A percentile compares a stretch with the other conserved stretches of the same genome.
These are phyloP conservation scores for Ogataea henricii DNA, from an alignment of 805 yeast species.

Conservation along the genomic window DNA sequence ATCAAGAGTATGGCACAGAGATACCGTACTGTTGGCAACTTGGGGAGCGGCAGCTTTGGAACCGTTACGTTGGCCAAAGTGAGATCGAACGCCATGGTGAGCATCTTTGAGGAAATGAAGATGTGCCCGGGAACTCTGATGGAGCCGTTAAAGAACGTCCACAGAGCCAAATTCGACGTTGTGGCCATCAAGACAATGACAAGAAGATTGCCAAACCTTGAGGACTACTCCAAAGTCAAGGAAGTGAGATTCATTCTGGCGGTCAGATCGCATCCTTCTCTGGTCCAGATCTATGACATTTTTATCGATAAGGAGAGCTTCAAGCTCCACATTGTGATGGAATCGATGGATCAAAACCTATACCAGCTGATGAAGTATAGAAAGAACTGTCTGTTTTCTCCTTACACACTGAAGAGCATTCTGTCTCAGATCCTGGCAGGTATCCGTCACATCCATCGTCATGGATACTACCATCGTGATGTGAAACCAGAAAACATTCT, in stretches of 20 bases:
- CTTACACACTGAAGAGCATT: slow-evolving; percentile 62
- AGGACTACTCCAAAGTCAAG: slow-evolving; percentile 59
- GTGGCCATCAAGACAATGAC: slow-evolving; percentile 88
- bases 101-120: slow-evolving; percentile 25
- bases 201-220: slow-evolving; percentile 50
- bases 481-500: slow-evolving; percentile 92
- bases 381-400: slow-evolving; percentile 53
- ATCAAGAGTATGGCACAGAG: slow-evolving; percentile 42
- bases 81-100: slow-evolving; percentile 23
- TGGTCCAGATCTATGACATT: slow-evolving; percentile 76
- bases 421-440: slow-evolving; percentile 74
- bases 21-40: slow-evolving; percentile 51
- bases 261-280: slow-evolving; percentile 68
- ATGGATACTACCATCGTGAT: slow-evolving; percentile 80
- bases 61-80: slow-evolving; percentile 64
- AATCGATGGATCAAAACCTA: slow-evolving; percentile 79
- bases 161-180: slow-evolving; percentile 25
- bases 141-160: slow-evolving; percentile 39
- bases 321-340: slow-evolving; percentile 83
- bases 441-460: slow-evolving; percentile 74
- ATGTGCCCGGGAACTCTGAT: slow-evolving; percentile 49
- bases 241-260: slow-evolving; percentile 68
- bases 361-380: slow-evolving; percentile 74
- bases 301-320: slow-evolving; percentile 65
- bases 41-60: slow-evolving; percentile 82